Evolutionary conservation across 352 stramenopile species (phyloP).

Genomic region (Saprolegnia diclina): DNA sequence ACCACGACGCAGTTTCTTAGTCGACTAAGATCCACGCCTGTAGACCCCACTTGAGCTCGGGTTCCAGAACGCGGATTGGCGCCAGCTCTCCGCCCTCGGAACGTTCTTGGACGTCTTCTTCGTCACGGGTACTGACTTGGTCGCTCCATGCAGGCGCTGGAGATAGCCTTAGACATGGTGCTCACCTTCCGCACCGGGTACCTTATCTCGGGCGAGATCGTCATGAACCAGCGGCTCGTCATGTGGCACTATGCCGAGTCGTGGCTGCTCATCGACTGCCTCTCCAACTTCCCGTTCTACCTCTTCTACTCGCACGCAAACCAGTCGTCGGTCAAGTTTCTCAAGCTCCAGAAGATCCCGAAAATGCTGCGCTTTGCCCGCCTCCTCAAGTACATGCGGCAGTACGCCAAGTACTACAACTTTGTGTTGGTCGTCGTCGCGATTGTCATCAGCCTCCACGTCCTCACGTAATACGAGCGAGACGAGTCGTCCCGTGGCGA

Average conservation of each 20-base stretch:
- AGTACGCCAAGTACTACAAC: slow-evolving; percentile 85
- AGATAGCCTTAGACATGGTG: slow-evolving; percentile 50
- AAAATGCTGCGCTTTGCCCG: slow-evolving; percentile 71
- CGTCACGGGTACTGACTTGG: slow-evolving; percentile 35
- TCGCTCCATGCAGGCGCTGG: not conserved
- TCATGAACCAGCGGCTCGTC: slow-evolving; percentile 67
- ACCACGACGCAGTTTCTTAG: not conserved
- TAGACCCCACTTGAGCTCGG: slow-evolving; percentile 53
- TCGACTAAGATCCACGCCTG: not conserved
- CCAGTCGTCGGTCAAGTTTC: slow-evolving; percentile 69
- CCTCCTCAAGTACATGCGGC: slow-evolving; percentile 66
- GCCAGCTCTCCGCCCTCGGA: slow-evolving; percentile 41
- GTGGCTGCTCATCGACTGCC: slow-evolving; percentile 79
- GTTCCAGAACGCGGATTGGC: slow-evolving; percentile 67
- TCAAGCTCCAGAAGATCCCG: slow-evolving; percentile 81
- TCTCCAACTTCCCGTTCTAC: slow-evolving; percentile 78
- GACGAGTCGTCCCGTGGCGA: slow-evolving; percentile 8
- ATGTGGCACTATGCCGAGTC: slow-evolving; percentile 59
- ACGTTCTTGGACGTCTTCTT: slow-evolving; percentile 80
- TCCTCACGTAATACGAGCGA: slow-evolving; percentile 40
- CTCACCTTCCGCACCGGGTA: slow-evolving; percentile 75
- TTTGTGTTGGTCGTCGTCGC: slow-evolving; percentile 59
- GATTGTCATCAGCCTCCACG: slow-evolving; percentile 58
- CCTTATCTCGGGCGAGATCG: slow-evolving; percentile 63
- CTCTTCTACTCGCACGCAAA: slow-evolving; percentile 49